Conservation (phyloP, 805 yeast genomes). For the Alloascoidea africana region DNA sequence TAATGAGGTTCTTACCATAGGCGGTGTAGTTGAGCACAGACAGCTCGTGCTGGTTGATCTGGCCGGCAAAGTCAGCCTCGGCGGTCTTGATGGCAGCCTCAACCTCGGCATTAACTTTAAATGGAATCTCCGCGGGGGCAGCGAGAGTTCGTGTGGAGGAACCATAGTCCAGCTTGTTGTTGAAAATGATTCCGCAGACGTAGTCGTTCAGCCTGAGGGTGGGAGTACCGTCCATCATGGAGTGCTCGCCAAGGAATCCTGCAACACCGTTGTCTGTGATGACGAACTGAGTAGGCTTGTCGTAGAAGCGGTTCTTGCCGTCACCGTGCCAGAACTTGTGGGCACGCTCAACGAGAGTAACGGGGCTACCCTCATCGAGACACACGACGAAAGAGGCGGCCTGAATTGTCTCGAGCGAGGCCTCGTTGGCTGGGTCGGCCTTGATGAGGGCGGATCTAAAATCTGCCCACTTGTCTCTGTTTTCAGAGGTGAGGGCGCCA, state of each 20-base stretch:
- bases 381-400: constrained; percentile 71
- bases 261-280: constrained; percentile 73
- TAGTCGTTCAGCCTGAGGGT: constrained; percentile 77
- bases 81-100: constrained; percentile 41
- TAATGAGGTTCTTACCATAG: constrained; percentile 76
- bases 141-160: constrained; percentile 8
- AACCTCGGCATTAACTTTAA: constrained; percentile 42
- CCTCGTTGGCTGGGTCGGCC: constrained; percentile 42
- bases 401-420: constrained; percentile 51
- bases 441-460: constrained; percentile 41
- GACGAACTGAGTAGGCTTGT: constrained; percentile 80
- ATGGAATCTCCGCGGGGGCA: constrained; percentile 20
- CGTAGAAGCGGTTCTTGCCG: constrained; percentile 81
- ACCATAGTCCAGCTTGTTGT: constrained; percentile 26
- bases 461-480: constrained; percentile 70
- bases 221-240: constrained; percentile 97
- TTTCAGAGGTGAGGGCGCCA: constrained; percentile 69
- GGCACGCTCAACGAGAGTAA: constrained; percentile 71
- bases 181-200: constrained; percentile 39
- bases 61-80: constrained; percentile 33
- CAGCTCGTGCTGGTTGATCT: constrained; percentile 55
- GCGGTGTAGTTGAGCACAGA: constrained; percentile 71
- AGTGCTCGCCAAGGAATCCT: constrained; percentile 93
- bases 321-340: constrained; percentile 91
- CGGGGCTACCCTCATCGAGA: constrained; percentile 59